A percentile compares a stretch with the other conserved stretches of the same genome.
These are phyloP conservation scores for Enteropsectra breve DNA, from an alignment of 371 early-diverging fungal genomes.

Conservation along the genomic window DNA sequence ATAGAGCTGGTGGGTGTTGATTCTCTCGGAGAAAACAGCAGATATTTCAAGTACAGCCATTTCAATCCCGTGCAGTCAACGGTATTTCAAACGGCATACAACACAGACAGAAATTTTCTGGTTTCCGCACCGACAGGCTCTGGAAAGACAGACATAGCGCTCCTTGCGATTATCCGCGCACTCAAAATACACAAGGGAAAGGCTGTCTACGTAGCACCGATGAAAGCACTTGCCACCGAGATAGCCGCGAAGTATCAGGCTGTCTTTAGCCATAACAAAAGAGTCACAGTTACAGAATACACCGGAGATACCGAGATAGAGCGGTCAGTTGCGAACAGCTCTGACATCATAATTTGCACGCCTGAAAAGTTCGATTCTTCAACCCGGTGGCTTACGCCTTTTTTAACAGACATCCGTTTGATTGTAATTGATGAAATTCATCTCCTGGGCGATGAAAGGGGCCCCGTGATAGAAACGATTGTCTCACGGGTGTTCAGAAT, in stretches of 20 bases:
- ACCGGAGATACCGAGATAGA: slow-evolving; percentile 92
- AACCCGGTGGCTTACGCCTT: slow-evolving; percentile 71
- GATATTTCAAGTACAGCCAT: slow-evolving; percentile 61
- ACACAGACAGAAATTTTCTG: slow-evolving; percentile 70
- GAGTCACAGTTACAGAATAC: slow-evolving; percentile 75
- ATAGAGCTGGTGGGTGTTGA: slow-evolving; percentile 11
- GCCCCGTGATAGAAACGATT: slow-evolving; percentile 87
- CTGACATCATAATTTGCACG: slow-evolving; percentile 92
- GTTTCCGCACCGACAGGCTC: slow-evolving; percentile 96
- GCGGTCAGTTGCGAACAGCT: slow-evolving; percentile 77
- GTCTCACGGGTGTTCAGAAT: slow-evolving; percentile 78
- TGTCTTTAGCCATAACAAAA: slow-evolving; percentile 68
- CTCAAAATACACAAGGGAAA: slow-evolving; percentile 63
- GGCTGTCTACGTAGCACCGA: slow-evolving; percentile 95
- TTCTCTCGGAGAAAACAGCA: slow-evolving; percentile 12
- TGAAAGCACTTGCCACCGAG: slow-evolving; percentile 96
- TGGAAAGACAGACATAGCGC: slow-evolving; percentile 82
- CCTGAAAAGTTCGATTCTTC: slow-evolving; percentile 99
- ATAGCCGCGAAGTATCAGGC: slow-evolving; percentile 76
- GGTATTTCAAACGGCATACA: slow-evolving; percentile 83
- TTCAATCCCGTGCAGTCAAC: slow-evolving; percentile 96
- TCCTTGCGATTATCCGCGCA: slow-evolving; percentile 65
- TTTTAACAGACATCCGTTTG: slow-evolving; percentile 68
- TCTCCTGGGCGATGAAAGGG: slow-evolving; percentile 91
- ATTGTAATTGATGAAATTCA: slow-evolving; percentile 98